Base-by-base conservation (phyloP, 2,329 filamentous ascomycete genomes). In the Colletotrichum tofieldiae region DNA sequence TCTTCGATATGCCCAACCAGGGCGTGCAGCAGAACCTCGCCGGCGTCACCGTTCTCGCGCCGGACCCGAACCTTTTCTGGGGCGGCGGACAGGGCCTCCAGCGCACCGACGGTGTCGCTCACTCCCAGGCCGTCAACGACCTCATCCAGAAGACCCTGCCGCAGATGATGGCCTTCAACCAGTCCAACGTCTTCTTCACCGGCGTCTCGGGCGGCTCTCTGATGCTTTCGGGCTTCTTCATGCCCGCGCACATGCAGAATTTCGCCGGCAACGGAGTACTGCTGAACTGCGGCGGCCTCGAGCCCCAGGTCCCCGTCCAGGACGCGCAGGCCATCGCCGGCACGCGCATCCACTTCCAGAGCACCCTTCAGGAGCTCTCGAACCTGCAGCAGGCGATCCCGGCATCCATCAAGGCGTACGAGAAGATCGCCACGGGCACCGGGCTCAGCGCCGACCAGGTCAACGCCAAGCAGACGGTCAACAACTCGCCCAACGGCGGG, bases 1-100 rank as follows among this genome's bases (percentile, higher is more conserved):
- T 89, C 83, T 87, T 88, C 78, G 86, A 88, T 77, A 88, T 89
- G 79, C 87, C 87, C 45, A 89, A 89, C 78, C 86, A 89, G 75
- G 84, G 83, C 23, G 85, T 89, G 14, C 85, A 86, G 66, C 77
- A 80, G 62, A 85, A 85, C 73, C 84, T 87, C 41, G 86, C 87
- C 78, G 87, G 87, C 72, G 86, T 88, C 12, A 86, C 82, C 11
- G 79, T 89, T 1, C 84, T 90, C 16, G 87, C 89, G 0, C 89
- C 89, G 7, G 83, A 89, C 77, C 77, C 81, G 65, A 85, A 88
- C 72, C 84, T 88, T 43, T 89, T 90, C 82, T 91, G 89, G 89
- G 89, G 89, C 66, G 87, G 88, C 59, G 86, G 86, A 71, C 74
- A 79, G 2, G 88, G 87, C 1, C 83, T 89, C 29, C 76, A 87